phyloP scores from a whole-genome alignment of 768 basidiomycete genomes.

The Tephrocybe rancida region DNA sequence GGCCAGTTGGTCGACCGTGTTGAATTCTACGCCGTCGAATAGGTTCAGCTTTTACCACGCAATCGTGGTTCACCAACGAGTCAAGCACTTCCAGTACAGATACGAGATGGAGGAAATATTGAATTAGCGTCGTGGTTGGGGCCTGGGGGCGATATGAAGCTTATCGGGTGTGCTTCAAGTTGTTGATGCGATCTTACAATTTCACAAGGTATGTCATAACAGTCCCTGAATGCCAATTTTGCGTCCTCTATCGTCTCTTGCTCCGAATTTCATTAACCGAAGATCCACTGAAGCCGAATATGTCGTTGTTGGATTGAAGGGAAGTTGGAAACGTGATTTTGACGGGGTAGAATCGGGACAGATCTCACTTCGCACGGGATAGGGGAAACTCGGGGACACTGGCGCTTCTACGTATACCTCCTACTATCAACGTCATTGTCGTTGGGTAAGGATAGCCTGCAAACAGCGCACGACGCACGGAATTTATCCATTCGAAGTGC shows the following conservation, averaged over 20 bases:
- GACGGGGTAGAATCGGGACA: slow-evolving; percentile 24
- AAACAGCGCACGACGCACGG: slow-evolving; percentile 4
- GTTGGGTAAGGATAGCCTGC: not conserved
- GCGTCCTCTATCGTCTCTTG: not conserved
- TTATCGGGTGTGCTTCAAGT: not conserved
- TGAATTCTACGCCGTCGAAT: no score
- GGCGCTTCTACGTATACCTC: slow-evolving; percentile 12
- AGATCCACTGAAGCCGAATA: not conserved
- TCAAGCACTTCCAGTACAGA: no score
- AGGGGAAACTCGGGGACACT: slow-evolving; percentile 25
- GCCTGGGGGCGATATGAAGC: not conserved
- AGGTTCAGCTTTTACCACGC: no score
- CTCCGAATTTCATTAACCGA: not conserved
- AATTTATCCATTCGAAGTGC: not conserved
- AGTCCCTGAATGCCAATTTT: slow-evolving; percentile 6
- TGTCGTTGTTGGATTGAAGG: slow-evolving; percentile 7
- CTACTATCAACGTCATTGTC: slow-evolving; percentile 12
- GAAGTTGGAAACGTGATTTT: slow-evolving; percentile 14
- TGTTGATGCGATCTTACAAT: slow-evolving; percentile 9
- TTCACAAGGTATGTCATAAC: slow-evolving; percentile 13
- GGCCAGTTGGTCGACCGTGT: no score
- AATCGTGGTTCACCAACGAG: no score
- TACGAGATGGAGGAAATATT: no score
- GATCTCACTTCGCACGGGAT: slow-evolving; percentile 22
- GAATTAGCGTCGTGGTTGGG: no score